Evolutionary conservation across 345 rosid genomes (phyloP).

Genomic region (Orychophragmus violaceus): DNA sequence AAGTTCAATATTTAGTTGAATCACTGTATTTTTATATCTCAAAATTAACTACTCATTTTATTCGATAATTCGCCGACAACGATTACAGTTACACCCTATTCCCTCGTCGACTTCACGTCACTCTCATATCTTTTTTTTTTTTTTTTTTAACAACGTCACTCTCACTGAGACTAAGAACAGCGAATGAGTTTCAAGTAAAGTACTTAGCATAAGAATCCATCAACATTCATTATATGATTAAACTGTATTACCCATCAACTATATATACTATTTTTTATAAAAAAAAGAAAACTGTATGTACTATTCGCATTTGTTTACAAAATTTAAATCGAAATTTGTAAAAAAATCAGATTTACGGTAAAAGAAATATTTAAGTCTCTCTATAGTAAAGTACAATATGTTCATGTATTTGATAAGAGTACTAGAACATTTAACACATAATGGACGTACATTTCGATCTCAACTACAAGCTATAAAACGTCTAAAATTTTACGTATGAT

Average conservation of each 20-base stretch:
- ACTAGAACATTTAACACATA: background rate
- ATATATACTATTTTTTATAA: too few relatives aligned
- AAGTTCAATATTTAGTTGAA: too few relatives aligned
- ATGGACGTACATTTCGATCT: background rate
- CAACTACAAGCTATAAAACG: too few relatives aligned
- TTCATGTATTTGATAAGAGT: background rate
- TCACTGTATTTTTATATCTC: background rate
- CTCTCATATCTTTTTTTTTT: background rate
- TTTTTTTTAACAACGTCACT: too few relatives aligned
- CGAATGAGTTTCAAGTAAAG: conserved; percentile 12
- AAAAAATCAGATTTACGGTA: background rate
- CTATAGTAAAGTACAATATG: background rate
- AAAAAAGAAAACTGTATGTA: too few relatives aligned
- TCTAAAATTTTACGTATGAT: too few relatives aligned
- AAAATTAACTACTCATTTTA: too few relatives aligned
- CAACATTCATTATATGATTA: background rate
- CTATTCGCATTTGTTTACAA: background rate
- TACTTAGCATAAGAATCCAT: conserved; percentile 4
- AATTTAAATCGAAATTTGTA: background rate
- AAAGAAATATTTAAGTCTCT: background rate
- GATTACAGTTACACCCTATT: conserved; percentile 11
- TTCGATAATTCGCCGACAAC: too few relatives aligned
- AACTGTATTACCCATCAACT: too few relatives aligned
- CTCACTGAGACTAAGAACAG: background rate
- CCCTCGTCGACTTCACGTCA: conserved; percentile 25